phyloP scores from a whole-genome alignment of 2,329 filamentous ascomycete species.

The Fusarium piperis region DNA sequence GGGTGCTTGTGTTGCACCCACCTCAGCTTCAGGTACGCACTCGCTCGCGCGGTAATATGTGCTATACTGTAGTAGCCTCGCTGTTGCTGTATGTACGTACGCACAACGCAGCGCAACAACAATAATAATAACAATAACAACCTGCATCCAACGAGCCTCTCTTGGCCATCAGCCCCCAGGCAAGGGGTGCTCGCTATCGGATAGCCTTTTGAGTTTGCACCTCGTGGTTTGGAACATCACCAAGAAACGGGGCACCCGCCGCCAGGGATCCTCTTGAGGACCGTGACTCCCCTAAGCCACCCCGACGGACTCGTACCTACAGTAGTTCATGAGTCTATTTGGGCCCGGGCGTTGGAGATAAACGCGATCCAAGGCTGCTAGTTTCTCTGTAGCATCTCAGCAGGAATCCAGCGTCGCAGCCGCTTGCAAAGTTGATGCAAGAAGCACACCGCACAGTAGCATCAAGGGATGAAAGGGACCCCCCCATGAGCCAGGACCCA shows the following conservation, averaged over 20 bases:
- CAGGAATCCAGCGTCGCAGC: not conserved
- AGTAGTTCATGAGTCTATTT: constrained; percentile 15
- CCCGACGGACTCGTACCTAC: constrained; percentile 19
- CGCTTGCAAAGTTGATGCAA: not conserved
- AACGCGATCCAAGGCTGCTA: constrained; percentile 5
- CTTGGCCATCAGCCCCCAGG: constrained; percentile 10
- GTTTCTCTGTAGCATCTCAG: not conserved
- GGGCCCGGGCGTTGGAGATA: constrained; percentile 23
- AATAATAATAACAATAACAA: not conserved
- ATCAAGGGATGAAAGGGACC: not conserved
- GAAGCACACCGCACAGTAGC: not conserved
- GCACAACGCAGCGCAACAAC: not conserved
- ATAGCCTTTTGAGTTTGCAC: constrained; percentile 16
- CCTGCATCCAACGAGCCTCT: not conserved
- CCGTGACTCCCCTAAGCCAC: constrained; percentile 32
- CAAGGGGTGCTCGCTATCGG: constrained; percentile 27
- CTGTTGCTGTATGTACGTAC: not conserved
- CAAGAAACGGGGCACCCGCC: constrained; percentile 1
- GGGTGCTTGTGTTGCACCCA: constrained; percentile 40
- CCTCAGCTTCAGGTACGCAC: constrained; percentile 42
- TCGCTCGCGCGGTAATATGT: constrained; percentile 20
- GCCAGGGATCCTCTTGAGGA: constrained; percentile 27
- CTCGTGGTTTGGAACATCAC: constrained; percentile 12
- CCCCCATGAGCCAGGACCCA: constrained; percentile 15
- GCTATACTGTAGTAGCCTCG: not conserved